Percentiles rank a stretch among this genome's conserved stretches.
These are phyloP conservation scores for Zygosaccharomyces bailii DNA, from an alignment of 805 yeast species.

Conservation along the genomic window DNA sequence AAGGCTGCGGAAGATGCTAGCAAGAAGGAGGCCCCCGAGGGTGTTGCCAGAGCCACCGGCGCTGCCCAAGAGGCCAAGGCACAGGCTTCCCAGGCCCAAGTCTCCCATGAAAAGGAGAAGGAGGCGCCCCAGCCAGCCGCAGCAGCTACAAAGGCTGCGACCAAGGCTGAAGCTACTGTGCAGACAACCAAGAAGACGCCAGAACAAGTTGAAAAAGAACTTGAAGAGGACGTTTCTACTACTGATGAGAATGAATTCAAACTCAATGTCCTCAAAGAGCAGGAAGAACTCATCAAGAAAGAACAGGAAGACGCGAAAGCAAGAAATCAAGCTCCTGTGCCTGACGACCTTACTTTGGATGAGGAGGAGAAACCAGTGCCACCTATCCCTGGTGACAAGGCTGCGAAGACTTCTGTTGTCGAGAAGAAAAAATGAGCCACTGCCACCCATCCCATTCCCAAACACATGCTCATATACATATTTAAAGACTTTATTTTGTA, in stretches of 20 bases:
- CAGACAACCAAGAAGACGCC: conserved; percentile 7
- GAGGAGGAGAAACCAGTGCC: conserved; percentile 33
- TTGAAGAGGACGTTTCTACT: conserved; percentile 12
- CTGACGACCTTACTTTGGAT: conserved; percentile 40
- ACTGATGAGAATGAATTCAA: conserved; percentile 54
- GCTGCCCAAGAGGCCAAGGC: conserved; percentile 26
- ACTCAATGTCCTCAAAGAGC: conserved; percentile 71
- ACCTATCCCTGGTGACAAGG: conserved; percentile 25
- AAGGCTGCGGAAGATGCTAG: conserved; percentile 4
- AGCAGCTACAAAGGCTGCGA: not conserved
- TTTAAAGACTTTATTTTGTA: conserved; percentile 5
- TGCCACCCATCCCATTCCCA: not conserved
- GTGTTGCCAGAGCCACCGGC: conserved; percentile 11
- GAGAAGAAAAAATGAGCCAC: conserved; percentile 15
- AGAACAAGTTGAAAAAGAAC: conserved; percentile 11
- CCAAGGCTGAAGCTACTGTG: conserved; percentile 8
- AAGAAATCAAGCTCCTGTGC: conserved; percentile 28
- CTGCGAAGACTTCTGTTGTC: conserved; percentile 20
- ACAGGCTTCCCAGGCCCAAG: conserved; percentile 4
- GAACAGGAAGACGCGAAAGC: conserved; percentile 76
- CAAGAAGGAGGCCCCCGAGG: conserved; percentile 12
- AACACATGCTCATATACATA: conserved; percentile 4
- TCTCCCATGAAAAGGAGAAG: conserved; percentile 1
- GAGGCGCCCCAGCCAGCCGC: not conserved
- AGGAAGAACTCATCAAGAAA: conserved; percentile 77